A percentile compares a stretch with the other conserved stretches of the same genome.
Evolutionary conservation across 2,329 filamentous ascomycete species (phyloP).

Genomic region (Alternaria viburni): DNA sequence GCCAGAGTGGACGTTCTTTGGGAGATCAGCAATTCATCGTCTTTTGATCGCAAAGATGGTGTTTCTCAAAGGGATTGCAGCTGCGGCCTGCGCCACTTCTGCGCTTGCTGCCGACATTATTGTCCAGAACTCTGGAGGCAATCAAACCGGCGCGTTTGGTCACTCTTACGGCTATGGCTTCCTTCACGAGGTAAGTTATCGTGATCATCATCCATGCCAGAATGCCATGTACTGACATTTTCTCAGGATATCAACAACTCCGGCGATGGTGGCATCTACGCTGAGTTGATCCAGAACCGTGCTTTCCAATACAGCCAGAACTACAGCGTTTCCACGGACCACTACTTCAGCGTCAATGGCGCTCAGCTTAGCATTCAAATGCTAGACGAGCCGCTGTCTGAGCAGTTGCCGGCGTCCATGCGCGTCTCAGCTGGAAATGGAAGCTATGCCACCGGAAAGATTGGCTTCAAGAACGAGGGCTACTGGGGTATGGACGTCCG

Average conservation of each 20-base stretch:
- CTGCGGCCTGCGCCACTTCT: conserved; percentile 29
- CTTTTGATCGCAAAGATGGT: conserved; percentile 27
- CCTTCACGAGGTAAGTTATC: conserved; percentile 33
- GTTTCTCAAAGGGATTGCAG: conserved; percentile 25
- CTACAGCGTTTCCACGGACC: conserved; percentile 32
- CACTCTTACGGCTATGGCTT: conserved; percentile 40
- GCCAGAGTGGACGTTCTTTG: neutral
- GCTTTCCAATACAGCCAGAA: conserved; percentile 65
- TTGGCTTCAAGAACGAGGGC: conserved; percentile 58
- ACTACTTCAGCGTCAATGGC: conserved; percentile 42
- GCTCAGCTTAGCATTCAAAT: conserved; percentile 48
- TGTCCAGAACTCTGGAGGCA: conserved; percentile 36
- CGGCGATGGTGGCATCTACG: conserved; percentile 76
- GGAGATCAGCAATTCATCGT: conserved; percentile 9
- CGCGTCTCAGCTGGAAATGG: conserved; percentile 47
- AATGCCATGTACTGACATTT: neutral
- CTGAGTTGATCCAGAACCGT: conserved; percentile 72
- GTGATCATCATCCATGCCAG: neutral
- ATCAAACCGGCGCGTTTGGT: conserved; percentile 37
- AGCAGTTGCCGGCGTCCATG: conserved; percentile 53
- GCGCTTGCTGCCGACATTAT: conserved; percentile 32
- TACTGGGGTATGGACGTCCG: conserved; percentile 61
- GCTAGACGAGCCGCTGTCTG: conserved; percentile 51
- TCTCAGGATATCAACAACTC: conserved; percentile 64
- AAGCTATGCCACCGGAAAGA: conserved; percentile 46